These are phyloP conservation scores for Xerocomellus amylosporus DNA, from an alignment of 768 basidiomycete genomes.

Conservation along the genomic window DNA sequence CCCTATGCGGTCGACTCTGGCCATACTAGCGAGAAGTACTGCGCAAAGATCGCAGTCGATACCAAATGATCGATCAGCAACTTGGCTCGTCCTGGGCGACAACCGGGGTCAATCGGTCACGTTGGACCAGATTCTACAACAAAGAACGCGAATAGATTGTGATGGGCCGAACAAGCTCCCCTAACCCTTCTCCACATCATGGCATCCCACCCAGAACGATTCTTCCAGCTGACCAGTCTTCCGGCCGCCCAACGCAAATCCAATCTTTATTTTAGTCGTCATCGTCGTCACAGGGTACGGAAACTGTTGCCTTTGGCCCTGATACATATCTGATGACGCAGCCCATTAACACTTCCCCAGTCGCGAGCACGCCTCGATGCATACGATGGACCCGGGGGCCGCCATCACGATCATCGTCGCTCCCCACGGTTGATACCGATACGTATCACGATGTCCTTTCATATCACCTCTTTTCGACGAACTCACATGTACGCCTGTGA, in stretches of 20 bases:
- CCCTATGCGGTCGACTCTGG: constrained; percentile 12
- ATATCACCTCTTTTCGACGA: neutral
- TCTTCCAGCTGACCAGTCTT: neutral
- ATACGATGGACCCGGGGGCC: neutral
- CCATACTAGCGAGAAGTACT: constrained; percentile 3
- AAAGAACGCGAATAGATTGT: neutral
- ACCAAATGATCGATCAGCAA: constrained; percentile 6
- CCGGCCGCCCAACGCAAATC: neutral
- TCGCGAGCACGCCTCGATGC: neutral
- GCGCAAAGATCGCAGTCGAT: constrained; percentile 18
- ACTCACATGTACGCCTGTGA: neutral
- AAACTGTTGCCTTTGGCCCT: constrained; percentile 7
- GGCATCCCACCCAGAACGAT: neutral
- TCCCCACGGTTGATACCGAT: neutral
- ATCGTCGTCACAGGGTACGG: neutral
- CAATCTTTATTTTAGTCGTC: neutral
- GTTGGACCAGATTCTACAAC: neutral
- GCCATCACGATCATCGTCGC: neutral
- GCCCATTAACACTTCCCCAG: neutral
- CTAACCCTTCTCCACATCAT: neutral
- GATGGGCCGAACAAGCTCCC: neutral
- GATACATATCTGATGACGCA: neutral
- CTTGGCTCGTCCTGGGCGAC: neutral
- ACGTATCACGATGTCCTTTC: neutral
- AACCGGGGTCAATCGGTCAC: neutral